Evolutionary conservation across 768 basidiomycete genomes (phyloP).

Genomic region (Xerocomellus chrysenteron): DNA sequence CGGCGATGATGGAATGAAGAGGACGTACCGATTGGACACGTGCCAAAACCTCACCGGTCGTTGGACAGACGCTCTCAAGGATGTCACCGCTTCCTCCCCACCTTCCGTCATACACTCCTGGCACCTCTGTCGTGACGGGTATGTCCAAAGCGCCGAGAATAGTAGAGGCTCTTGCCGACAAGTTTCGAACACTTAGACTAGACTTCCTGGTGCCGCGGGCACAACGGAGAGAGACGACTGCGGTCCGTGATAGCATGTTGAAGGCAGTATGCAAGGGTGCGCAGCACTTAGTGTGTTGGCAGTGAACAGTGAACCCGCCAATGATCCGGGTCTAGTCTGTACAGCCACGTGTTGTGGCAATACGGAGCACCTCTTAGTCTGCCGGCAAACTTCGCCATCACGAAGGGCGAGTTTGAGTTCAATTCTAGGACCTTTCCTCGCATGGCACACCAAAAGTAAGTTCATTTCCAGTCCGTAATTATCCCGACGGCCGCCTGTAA

Average conservation of each 20-base stretch:
- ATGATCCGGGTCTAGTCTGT: conserved; percentile 8
- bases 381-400: not conserved
- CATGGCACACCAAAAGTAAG: not conserved
- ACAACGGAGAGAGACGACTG: conserved; percentile 8
- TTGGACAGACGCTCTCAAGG: conserved; percentile 72
- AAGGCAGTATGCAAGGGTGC: not conserved
- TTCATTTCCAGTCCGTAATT: conserved; percentile 1
- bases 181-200: conserved; percentile 32
- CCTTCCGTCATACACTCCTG: conserved; percentile 79
- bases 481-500: conserved; percentile 2
- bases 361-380: not conserved
- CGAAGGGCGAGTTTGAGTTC: not conserved
- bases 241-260: conserved; percentile 26
- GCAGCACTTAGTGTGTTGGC: not conserved
- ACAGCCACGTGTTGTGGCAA: conserved; percentile 21
- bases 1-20: not conserved
- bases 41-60: conserved; percentile 84
- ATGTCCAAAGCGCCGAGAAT: conserved; percentile 68
- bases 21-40: conserved; percentile 63
- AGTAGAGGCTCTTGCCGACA: conserved; percentile 70
- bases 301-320: not conserved
- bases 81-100: conserved; percentile 78
- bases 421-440: no score
- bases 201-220: conserved; percentile 18
- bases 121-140: conserved; percentile 49